Evolutionary conservation across 768 basidiomycete genomes (phyloP), one percentile per base, ranked within the genome.

Genomic region (Mrakia blollopis): DNA sequence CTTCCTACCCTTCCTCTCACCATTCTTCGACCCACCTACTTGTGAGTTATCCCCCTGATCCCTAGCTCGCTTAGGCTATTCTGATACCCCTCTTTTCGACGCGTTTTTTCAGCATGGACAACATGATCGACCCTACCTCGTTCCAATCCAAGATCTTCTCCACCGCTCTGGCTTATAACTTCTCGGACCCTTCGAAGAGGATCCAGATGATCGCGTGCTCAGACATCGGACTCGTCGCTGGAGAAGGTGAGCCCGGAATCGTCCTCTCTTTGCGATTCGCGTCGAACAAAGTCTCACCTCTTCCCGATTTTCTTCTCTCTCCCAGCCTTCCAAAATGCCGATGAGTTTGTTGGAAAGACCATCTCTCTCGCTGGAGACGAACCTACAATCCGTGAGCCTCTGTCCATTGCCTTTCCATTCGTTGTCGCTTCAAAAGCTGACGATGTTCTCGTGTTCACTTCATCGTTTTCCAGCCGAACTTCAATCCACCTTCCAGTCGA

Each of bases 121-220:
- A 63, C 62, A 32, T 63, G 30, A 5, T 21, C 28, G 62, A 32
- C 3, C 62, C 35, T 16, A 21, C n/a, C 6, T 30, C 62, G n/a
- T 28, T 63, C 25, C 62, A 63, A 32, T 8, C 30, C 30, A 63
- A 63, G 21, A 32, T 63, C 35, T 32, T 63, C 30, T 63, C 62
- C 11, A 32, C 62, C 28, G n/a, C 28, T 35, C 30, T 63, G 10
- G 30, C 37, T 9, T 63, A 63, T 32, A 63, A 63, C 62, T 63
- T 63, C 30, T 63, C 62, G 30, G 62, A 63, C 16, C 30, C 30
- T 21, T 32, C 28, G 5, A 63, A 63, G 65, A 68, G 23, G 65
- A 68, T 41, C 18, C 65, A 68, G 25, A 44, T 68, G 37, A 44
- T 68, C 65, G 37, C 65, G 9, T 68, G 65, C 23, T 68, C 65